Conservation (phyloP, 2,329 filamentous ascomycete genomes). For the Pseudocercospora fuligena region DNA sequence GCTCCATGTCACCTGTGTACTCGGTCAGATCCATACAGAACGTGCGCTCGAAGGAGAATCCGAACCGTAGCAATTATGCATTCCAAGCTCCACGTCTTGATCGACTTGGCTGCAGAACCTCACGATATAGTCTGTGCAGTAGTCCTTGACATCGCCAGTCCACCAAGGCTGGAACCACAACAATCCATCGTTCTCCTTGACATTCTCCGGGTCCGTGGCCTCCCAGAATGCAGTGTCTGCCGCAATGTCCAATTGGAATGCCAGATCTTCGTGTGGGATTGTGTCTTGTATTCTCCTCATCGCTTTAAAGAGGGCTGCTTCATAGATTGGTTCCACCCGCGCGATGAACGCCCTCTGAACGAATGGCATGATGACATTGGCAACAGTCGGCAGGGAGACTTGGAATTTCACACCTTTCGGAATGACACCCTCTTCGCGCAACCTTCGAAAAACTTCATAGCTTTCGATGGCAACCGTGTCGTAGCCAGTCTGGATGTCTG, state of each 20-base stretch:
- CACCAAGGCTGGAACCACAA: conserved; percentile 42
- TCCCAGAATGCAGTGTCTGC: conserved; percentile 44
- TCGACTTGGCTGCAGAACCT: conserved; percentile 42
- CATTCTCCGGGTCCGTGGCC: conserved; percentile 21
- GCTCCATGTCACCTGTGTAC: conserved; percentile 43
- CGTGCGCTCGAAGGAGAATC: not conserved
- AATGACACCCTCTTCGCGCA: conserved; percentile 41
- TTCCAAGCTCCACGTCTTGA: conserved; percentile 47
- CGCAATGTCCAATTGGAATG: conserved; percentile 45
- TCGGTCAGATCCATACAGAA: not conserved
- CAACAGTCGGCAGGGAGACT: conserved; percentile 41
- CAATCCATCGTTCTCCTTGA: conserved; percentile 26
- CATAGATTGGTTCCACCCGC: conserved; percentile 42
- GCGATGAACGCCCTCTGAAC: conserved; percentile 36
- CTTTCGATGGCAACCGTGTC: conserved; percentile 42
- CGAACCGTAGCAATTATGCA: conserved; percentile 56
- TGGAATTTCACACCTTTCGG: conserved; percentile 39
- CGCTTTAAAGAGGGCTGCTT: conserved; percentile 38
- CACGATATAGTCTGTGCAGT: conserved; percentile 42
- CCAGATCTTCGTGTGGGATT: conserved; percentile 44
- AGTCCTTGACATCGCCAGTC: conserved; percentile 39
- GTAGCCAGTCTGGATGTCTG: conserved; percentile 38
- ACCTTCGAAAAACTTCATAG: conserved; percentile 39
- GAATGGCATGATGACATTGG: conserved; percentile 36
- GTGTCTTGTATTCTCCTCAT: conserved; percentile 38